phyloP scores from a whole-genome alignment of 352 stramenopile genomes.

The Phytopythium helicoides region DNA sequence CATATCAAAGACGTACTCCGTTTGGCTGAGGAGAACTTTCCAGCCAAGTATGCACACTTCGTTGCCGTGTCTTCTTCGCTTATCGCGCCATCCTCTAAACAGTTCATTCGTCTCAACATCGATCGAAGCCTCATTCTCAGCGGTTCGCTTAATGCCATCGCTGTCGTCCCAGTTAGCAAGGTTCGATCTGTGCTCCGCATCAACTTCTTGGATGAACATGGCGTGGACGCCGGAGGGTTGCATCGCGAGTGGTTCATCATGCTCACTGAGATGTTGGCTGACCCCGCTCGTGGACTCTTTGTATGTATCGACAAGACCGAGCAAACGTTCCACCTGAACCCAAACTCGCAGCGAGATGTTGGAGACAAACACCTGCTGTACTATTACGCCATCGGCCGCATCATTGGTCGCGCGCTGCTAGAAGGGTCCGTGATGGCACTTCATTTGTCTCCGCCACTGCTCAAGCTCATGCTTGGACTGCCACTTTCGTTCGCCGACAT shows the following conservation, averaged over 20 bases:
- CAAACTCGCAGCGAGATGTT: conserved; percentile 19
- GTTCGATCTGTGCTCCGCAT: conserved; percentile 17
- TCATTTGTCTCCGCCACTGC: conserved; percentile 90
- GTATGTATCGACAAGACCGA: conserved; percentile 27
- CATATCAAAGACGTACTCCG: conserved; percentile 2
- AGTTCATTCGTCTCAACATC: conserved; percentile 3
- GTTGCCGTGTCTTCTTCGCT: conserved; percentile 12
- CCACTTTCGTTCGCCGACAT: conserved; percentile 91
- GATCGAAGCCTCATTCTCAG: conserved; percentile 17
- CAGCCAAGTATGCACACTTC: conserved; percentile 32
- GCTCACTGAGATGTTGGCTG: conserved; percentile 31
- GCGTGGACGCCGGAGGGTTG: conserved; percentile 24
- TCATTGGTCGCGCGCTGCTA: conserved; percentile 35
- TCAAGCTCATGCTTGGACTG: conserved; percentile 93
- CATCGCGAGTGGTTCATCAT: conserved; percentile 17
- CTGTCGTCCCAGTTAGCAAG: neutral
- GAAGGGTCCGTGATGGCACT: conserved; percentile 89
- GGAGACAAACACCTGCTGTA: conserved; percentile 25
- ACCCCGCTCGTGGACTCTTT: conserved; percentile 23
- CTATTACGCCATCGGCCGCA: conserved; percentile 25
- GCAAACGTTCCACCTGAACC: conserved; percentile 37
- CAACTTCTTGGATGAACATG: conserved; percentile 39
- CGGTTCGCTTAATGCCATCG: conserved; percentile 12
- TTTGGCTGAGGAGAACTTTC: conserved; percentile 13
- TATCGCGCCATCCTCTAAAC: neutral